A percentile compares a stretch with the other conserved stretches of the same genome.
Evolutionary conservation across 164 flowering plant species (phyloP).

Genomic region (Berberis vulgaris): DNA sequence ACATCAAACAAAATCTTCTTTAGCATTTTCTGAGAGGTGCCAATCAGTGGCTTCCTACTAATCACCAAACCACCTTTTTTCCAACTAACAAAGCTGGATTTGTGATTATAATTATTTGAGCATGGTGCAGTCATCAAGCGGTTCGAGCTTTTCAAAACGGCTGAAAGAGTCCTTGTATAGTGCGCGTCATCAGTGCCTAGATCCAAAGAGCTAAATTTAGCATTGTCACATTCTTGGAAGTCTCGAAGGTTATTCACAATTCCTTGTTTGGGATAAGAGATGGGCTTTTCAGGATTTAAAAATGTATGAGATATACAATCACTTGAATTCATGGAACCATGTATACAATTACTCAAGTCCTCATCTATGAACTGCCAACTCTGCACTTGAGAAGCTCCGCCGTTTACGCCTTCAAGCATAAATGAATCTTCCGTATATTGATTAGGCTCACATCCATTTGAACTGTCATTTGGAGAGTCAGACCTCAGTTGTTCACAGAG

Average conservation of each 20-base stretch:
- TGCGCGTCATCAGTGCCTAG: conserved; percentile 38
- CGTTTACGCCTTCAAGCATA: conserved; percentile 44
- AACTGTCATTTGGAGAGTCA: conserved; percentile 40
- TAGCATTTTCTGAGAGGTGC: conserved; percentile 38
- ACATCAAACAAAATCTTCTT: conserved; percentile 57
- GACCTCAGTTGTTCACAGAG: conserved; percentile 21
- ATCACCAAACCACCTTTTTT: conserved; percentile 22
- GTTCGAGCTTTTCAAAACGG: conserved; percentile 37
- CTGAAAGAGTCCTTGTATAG: conserved; percentile 49
- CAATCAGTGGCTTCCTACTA: conserved; percentile 10
- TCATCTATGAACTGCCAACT: conserved; percentile 67
- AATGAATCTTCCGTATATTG: conserved; percentile 44
- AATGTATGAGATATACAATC: conserved; percentile 60
- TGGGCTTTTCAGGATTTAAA: conserved; percentile 23
- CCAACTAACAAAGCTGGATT: conserved; percentile 63
- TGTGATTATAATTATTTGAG: conserved; percentile 13
- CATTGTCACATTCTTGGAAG: conserved; percentile 32
- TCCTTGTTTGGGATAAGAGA: conserved; percentile 20
- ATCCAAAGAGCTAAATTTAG: conserved; percentile 34
- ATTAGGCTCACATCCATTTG: conserved; percentile 42
- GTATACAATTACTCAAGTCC: conserved; percentile 43
- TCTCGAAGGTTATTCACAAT: conserved; percentile 15
- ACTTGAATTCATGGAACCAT: conserved; percentile 47
- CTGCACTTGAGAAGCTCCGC: conserved; percentile 52
- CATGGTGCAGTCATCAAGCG: conserved; percentile 21